Evolutionary conservation across 2,329 filamentous ascomycete species (phyloP).

Genomic region (Pestalotiopsis sp.): DNA sequence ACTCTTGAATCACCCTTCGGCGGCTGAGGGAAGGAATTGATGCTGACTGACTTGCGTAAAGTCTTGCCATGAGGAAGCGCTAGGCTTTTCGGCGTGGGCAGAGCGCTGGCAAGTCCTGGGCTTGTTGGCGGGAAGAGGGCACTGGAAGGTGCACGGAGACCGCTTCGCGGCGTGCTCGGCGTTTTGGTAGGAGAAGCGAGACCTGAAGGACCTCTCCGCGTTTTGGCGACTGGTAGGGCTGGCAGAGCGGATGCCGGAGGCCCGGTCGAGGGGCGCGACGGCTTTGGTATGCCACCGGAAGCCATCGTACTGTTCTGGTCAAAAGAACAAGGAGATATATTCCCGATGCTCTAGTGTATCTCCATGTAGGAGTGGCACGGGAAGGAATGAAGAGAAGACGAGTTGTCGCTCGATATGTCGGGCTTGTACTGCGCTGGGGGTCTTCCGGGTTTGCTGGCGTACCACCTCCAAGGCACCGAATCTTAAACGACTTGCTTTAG

Average conservation of each 20-base stretch:
- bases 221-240: conserved; percentile 73
- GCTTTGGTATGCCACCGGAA: conserved; percentile 64
- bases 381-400: background rate
- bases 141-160: conserved; percentile 62
- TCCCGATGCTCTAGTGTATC: background rate
- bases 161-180: conserved; percentile 58
- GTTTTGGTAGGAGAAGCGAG: conserved; percentile 48
- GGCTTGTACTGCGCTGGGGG: background rate
- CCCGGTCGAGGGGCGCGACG: conserved; percentile 68
- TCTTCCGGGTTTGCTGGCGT: background rate
- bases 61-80: conserved; percentile 67
- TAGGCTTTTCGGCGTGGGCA: conserved; percentile 59
- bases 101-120: conserved; percentile 53
- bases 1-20: conserved; percentile 67
- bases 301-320: conserved; percentile 42
- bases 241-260: conserved; percentile 75
- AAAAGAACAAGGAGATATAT: conserved; percentile 1
- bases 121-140: conserved; percentile 54
- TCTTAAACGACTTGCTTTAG: background rate
- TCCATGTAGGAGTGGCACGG: background rate
- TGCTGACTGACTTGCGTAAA: conserved; percentile 86
- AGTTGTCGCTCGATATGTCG: background rate
- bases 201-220: conserved; percentile 65
- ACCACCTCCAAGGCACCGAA: conserved; percentile 1
- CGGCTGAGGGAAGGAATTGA: conserved; percentile 90